phyloP scores from a whole-genome alignment of 495 filamentous ascomycete genomes.

The Neurospora sublineolata region DNA sequence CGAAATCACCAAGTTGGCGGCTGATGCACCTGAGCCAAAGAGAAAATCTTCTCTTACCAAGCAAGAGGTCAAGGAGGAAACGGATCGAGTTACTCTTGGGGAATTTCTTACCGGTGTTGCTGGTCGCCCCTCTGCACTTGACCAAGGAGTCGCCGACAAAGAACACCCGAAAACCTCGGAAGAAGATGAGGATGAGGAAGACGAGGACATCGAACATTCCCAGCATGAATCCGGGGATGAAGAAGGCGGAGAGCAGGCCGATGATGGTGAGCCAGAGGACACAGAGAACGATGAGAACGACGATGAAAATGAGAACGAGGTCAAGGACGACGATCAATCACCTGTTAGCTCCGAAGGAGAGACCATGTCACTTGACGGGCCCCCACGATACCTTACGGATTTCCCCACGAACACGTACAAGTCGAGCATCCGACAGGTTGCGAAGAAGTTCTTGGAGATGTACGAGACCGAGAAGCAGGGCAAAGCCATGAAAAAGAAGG shows the following conservation, averaged over 20 bases:
- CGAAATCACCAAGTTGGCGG: conserved; percentile 72
- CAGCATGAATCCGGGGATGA: conserved; percentile 2
- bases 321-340: conserved; percentile 58
- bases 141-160: conserved; percentile 9
- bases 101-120: not conserved
- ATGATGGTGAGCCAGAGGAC: conserved; percentile 44
- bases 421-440: conserved; percentile 60
- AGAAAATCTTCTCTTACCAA: conserved; percentile 10
- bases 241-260: conserved; percentile 28
- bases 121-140: conserved; percentile 3
- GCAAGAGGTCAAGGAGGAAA: conserved; percentile 13
- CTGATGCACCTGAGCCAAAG: conserved; percentile 25
- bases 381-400: conserved; percentile 35
- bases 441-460: conserved; percentile 68
- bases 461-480: conserved; percentile 68
- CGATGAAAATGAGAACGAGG: conserved; percentile 41
- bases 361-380: conserved; percentile 45
- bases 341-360: conserved; percentile 50
- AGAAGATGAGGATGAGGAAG: conserved; percentile 28
- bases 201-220: conserved; percentile 27
- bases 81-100: not conserved
- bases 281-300: conserved; percentile 50
- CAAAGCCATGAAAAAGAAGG: conserved; percentile 63
- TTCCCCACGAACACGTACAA: conserved; percentile 56
- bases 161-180: conserved; percentile 22